These are phyloP conservation scores for Nissolia schottii DNA, from an alignment of 306 rosid genomes.

Conservation along the genomic window DNA sequence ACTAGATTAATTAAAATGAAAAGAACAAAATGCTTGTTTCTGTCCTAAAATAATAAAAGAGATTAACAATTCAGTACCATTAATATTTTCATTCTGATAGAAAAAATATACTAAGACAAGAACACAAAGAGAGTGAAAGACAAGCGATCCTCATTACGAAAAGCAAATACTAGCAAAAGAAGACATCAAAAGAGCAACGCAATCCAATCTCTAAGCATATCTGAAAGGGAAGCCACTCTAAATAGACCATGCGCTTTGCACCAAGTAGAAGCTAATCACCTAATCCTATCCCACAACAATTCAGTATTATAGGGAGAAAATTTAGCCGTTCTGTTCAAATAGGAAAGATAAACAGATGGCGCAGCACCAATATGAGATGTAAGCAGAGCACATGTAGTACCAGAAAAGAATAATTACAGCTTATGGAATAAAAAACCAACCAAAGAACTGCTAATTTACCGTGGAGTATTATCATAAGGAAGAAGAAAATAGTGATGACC, in stretches of 20 bases:
- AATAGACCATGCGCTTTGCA: too few relatives aligned
- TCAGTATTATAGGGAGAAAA: neutral
- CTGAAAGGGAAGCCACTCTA: too few relatives aligned
- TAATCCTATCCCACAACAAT: too few relatives aligned
- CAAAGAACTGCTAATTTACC: conserved; percentile 37
- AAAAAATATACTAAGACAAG: too few relatives aligned
- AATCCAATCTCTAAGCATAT: too few relatives aligned
- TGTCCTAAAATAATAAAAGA: neutral
- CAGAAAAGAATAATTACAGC: neutral
- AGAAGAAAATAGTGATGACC: conserved; percentile 55
- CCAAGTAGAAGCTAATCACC: too few relatives aligned
- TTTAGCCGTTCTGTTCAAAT: neutral
- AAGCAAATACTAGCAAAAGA: too few relatives aligned
- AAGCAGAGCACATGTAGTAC: neutral
- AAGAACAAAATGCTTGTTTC: conserved; percentile 11
- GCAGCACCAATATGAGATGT: neutral
- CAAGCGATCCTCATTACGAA: too few relatives aligned
- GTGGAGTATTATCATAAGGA: conserved; percentile 49
- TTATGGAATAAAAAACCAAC: neutral
- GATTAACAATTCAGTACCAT: neutral
- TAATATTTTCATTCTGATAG: too few relatives aligned
- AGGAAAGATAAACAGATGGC: neutral
- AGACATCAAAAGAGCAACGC: too few relatives aligned
- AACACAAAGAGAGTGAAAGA: too few relatives aligned
- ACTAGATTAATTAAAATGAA: neutral